Evolutionary conservation across 2,329 filamentous ascomycete species (phyloP), one percentile per base, ranked within the genome.

Genomic region (Colletotrichum truncatum): DNA sequence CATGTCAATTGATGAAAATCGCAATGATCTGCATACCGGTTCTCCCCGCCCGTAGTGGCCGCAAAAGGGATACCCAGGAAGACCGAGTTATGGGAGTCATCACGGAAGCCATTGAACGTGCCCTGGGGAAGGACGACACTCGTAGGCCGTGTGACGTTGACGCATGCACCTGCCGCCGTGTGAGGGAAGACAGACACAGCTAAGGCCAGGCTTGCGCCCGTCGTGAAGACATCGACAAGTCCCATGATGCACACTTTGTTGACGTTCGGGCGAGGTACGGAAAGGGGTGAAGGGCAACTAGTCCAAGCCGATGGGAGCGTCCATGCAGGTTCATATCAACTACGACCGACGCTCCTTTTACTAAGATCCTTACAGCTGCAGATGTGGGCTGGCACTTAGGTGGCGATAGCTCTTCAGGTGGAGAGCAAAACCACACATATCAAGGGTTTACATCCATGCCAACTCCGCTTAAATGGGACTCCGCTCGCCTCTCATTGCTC

Each of bases 51-150:
- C 1, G 78, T 81, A 1, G 77, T 76, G 7, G 74, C 74, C 18
- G 78, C 78, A 60, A 75, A 81, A 1, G 78, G 78, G 8, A 81
- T 72, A 7, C 79, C 79, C 8, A 80, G 70, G 57, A 72, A 81
- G 4, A 81, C 77, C 1, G 73, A 71, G 67, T 73, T 76, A 25
- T 68, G 67, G 39, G 70, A 73, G 39, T 69, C 72, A 54, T 80
- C 79, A 6, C 70, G 73, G 69, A 76, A 79, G 18, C 76, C 80
- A 39, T 75, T 69, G 36, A 81, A 69, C 2, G 66, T 70, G 16
- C 74, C 77, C 55, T 78, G 75, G 6, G 71, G 66, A 12, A 73
- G 67, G 30, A 63, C 46, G 32, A 61, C 71, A 11, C 18, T 41
- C 21, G 49, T 68, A 51, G 43, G 25, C 38, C 23, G 45, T n/a